Percentiles rank a stretch among this genome's conserved stretches.
phyloP scores from a whole-genome alignment of 257 asterid genomes.

The Phtheirospermum japonicum region DNA sequence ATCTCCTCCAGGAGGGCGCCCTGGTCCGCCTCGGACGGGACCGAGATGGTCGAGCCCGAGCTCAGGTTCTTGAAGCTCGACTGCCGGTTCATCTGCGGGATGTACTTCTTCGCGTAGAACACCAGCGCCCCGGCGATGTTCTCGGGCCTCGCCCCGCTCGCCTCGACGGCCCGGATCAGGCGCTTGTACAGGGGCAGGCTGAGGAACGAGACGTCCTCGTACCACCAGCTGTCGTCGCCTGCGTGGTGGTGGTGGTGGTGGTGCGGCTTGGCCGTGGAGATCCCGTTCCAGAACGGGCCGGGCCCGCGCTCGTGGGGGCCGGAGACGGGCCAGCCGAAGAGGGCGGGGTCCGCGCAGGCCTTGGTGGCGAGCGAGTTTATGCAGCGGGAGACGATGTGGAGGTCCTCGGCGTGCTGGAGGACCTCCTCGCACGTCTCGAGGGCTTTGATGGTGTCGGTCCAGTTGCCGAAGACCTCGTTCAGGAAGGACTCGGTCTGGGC shows the following conservation, averaged over 20 bases:
- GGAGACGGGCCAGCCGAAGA: slow-evolving; percentile 62
- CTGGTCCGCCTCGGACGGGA: slow-evolving; percentile 82
- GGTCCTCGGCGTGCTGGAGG: slow-evolving; percentile 63
- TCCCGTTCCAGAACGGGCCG: slow-evolving; percentile 61
- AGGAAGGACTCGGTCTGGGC: slow-evolving; percentile 60
- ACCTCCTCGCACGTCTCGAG: slow-evolving; percentile 83
- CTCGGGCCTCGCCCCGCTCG: slow-evolving; percentile 61
- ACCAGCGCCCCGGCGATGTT: slow-evolving; percentile 65
- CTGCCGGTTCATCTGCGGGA: slow-evolving; percentile 78
- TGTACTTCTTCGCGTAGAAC: slow-evolving; percentile 69
- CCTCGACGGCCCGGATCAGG: slow-evolving; percentile 66
- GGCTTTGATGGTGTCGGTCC: slow-evolving; percentile 82
- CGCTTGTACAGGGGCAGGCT: slow-evolving; percentile 62
- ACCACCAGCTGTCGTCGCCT: slow-evolving; percentile 88
- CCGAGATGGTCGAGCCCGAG: slow-evolving; percentile 45
- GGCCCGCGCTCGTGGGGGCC: slow-evolving; percentile 24
- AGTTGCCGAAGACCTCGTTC: slow-evolving; percentile 54
- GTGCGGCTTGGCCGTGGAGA: slow-evolving; percentile 34
- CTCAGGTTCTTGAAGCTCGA: slow-evolving; percentile 60
- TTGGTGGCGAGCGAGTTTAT: slow-evolving; percentile 69
- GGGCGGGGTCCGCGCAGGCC: slow-evolving; percentile 66
- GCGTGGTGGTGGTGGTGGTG: slow-evolving; percentile 21
- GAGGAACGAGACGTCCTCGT: slow-evolving; percentile 77
- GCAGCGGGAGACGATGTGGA: slow-evolving; percentile 70
- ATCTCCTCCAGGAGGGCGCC: slow-evolving; percentile 74